Evolutionary conservation across 768 basidiomycete genomes (phyloP).

Genomic region (Inosperma sp.): DNA sequence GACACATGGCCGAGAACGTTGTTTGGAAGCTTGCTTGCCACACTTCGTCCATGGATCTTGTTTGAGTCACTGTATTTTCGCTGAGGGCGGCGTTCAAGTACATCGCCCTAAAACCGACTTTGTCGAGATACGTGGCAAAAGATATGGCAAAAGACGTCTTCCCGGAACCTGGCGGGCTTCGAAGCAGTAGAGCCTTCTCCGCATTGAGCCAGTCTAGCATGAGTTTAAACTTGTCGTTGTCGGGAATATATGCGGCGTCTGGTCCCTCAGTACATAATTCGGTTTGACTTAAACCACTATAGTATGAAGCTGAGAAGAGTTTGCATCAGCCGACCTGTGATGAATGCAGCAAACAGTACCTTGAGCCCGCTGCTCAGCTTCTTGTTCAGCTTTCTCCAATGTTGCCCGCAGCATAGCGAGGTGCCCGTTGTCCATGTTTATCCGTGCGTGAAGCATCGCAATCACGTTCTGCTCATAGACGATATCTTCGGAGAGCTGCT

Average conservation of each 20-base stretch:
- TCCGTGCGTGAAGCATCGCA: no score
- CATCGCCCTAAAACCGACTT: background rate
- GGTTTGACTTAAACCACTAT: no score
- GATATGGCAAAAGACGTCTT: background rate
- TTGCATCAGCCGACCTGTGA: no score
- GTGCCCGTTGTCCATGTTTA: no score
- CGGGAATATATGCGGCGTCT: background rate
- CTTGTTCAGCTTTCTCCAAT: no score
- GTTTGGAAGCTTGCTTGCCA: background rate
- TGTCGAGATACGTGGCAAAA: background rate
- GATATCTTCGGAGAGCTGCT: no score
- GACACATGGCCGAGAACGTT: background rate
- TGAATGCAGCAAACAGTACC: no score
- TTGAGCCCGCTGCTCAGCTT: no score
- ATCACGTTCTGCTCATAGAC: no score
- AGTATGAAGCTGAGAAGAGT: no score
- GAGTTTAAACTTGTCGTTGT: slow-evolving; percentile 1
- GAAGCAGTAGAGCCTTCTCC: background rate
- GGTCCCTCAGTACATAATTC: background rate
- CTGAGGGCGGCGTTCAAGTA: background rate
- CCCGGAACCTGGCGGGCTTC: background rate
- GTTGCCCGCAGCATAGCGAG: no score
- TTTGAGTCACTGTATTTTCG: background rate
- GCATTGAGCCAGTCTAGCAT: background rate
- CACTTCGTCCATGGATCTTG: background rate